Base-by-base conservation (phyloP, 1,139 yeast genomes). In the Nakaseomyces sp. region DNA sequence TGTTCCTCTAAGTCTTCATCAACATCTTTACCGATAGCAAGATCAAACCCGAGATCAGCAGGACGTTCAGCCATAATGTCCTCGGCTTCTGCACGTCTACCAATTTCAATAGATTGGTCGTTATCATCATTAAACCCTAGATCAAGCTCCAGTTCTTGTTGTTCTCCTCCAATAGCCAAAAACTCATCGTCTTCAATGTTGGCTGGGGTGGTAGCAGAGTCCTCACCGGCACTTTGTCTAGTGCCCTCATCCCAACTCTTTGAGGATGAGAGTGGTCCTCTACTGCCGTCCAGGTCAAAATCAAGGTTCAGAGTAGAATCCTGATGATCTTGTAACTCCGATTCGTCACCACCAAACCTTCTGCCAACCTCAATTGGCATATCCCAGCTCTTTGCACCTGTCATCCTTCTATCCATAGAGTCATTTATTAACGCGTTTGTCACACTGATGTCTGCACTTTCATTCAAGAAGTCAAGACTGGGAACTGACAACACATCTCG, bases 401-500 rank as follows among this genome's bases (percentile, higher is more conserved):
- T 58, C 7, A 58, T 57, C 39, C 50, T 54, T 43, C 65, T 53
- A 35, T 55, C 52, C 57, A 53, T 53, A 3, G 57, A 48, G 24
- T 50, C 40, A 37, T 50, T 56, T 8, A 45, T 33, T 8, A 35
- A 13, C 8, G 38, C 26, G 18, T 6, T 12, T 15, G 17, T n/a
- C 28, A 9, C 13, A 5, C 6, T 12, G 28, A 4, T 13, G 22
- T 40, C 9, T 22, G 24, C 6, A 22, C 9, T 22, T 3, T 57
- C 57, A 37, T 50, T 41, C 32, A 61, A 44, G 52, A 82, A 72
- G 40, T 73, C 72, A 52, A 82, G 68, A 35, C 79, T 82, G 37
- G 79, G 84, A 53, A 77, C 81, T 51, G 73, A 74, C 41, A 83
- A 67, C 52, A 86, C 75, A 57, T 87, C 94, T 40, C 79, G 74